Base-by-base conservation (phyloP, 805 yeast genomes). In the Candida fluviatilis region DNA sequence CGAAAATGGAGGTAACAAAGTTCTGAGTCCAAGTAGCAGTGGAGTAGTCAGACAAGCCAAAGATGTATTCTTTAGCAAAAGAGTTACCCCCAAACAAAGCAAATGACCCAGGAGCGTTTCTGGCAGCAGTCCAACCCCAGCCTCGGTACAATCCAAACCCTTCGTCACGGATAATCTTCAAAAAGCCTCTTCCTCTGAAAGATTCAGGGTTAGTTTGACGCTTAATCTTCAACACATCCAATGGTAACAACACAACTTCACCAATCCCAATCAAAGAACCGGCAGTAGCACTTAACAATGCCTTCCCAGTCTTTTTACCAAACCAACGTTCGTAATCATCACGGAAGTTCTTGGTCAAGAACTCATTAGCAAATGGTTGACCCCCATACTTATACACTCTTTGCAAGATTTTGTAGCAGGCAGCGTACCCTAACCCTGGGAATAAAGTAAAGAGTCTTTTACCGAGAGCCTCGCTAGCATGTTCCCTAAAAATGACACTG, bases 201-300 rank as follows among this genome's bases (percentile, higher is more conserved):
- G 98, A 72, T 66, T 91, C 99, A n/a, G 99, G 99, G 73, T 93
- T 93, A 39, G 99, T 93, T 75, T 93, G 99, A 72, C 98, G 90
- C 73, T 93, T 93, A 68, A 93, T 93, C 73, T 93, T 93, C 60
- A 93, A 74, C 29, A 93, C 98, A 61, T 93, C 99, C 53, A 93
- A 76, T 25, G 99, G 99, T 56, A 93, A 76, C 52, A 93, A 72
- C 26, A 93, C 90, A 60, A 93, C 88, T 69, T 93, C 99, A 68
- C 97, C 99, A 59, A 93, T 91, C 54, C 99, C 99, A 49, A 93
- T 89, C 49, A 93, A 52, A 24, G 96, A 87, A 56, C 99, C 99
- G 19, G 99, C 98, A 47, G 97, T 80, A 33, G 99, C 99, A 42
- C 95, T 84, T 71, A 93, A 69, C 57, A 91, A 62, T n/a, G 98